phyloP scores from a whole-genome alignment of 768 basidiomycete genomes.

The Tulasnella sp. region DNA sequence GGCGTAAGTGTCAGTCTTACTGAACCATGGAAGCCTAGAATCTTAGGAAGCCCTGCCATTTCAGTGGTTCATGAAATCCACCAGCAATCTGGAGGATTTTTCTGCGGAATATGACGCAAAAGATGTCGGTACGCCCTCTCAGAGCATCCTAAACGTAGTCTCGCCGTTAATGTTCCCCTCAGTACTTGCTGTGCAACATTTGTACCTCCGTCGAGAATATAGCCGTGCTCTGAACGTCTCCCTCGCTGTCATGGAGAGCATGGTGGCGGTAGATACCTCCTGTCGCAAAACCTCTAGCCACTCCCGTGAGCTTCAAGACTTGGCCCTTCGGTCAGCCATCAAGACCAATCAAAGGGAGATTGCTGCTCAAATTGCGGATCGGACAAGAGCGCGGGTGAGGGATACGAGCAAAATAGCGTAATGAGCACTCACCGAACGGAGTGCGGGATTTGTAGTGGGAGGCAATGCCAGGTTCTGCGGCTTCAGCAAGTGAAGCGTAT shows the following conservation, averaged over 20 bases:
- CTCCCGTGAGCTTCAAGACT: constrained; percentile 19
- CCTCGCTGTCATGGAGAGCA: neutral
- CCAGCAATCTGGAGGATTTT: neutral
- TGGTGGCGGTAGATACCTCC: neutral
- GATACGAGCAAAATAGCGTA: neutral
- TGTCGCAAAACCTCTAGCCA: neutral
- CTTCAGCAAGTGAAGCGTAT: constrained; percentile 19
- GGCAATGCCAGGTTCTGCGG: constrained; percentile 13
- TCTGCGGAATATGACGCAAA: neutral
- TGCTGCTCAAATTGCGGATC: constrained; percentile 18
- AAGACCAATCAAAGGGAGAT: neutral
- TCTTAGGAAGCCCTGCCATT: neutral
- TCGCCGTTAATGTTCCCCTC: neutral
- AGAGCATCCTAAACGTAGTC: neutral
- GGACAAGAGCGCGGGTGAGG: constrained; percentile 3
- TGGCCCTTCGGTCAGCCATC: constrained; percentile 20
- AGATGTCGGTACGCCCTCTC: neutral
- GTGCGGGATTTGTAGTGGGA: neutral
- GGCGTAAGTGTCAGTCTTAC: neutral
- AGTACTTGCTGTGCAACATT: constrained; percentile 21
- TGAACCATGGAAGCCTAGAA: neutral
- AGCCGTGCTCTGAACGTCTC: neutral
- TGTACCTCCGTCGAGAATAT: constrained; percentile 19
- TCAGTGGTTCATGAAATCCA: neutral
- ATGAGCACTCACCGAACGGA: neutral